Percentiles rank a stretch among this genome's conserved stretches.
phyloP scores from a whole-genome alignment of 306 rosid genomes.

The Cicer judaicum region DNA sequence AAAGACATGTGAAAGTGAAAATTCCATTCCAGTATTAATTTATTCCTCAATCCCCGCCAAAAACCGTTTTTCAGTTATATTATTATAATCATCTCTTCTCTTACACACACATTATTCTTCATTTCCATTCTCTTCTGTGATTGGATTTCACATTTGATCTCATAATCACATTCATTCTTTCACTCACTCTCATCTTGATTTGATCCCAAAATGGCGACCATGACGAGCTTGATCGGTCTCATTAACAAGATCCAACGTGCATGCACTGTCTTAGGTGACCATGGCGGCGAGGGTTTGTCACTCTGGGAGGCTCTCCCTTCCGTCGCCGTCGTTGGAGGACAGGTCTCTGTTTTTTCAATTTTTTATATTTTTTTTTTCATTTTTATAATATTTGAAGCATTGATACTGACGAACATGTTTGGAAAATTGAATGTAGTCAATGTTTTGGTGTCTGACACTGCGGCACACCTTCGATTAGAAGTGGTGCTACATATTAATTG shows the following conservation, averaged over 20 bases:
- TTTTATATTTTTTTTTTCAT: neutral
- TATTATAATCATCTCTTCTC: neutral
- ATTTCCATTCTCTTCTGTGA: constrained; percentile 8
- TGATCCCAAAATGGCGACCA: constrained; percentile 75
- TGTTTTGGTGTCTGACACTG: too few relatives aligned
- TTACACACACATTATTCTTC: neutral
- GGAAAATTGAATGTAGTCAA: too few relatives aligned
- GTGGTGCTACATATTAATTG: too few relatives aligned
- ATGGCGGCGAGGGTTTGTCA: constrained; percentile 98
- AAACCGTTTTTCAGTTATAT: constrained; percentile 32
- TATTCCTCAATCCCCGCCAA: constrained; percentile 35
- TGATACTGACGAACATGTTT: too few relatives aligned
- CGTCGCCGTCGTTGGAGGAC: constrained; percentile 99
- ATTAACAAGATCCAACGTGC: constrained; percentile 95
- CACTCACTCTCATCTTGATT: neutral
- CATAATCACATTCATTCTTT: neutral
- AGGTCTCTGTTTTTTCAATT: constrained; percentile 52
- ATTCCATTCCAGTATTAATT: constrained; percentile 18
- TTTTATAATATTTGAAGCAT: neutral
- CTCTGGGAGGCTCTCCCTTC: constrained; percentile 99
- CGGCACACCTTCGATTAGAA: too few relatives aligned
- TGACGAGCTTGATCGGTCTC: constrained; percentile 99
- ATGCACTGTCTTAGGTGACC: constrained; percentile 92
- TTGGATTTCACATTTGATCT: neutral
- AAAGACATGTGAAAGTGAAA: neutral